Conservation (phyloP, 768 basidiomycete species). For the Trametes punicea region DNA sequence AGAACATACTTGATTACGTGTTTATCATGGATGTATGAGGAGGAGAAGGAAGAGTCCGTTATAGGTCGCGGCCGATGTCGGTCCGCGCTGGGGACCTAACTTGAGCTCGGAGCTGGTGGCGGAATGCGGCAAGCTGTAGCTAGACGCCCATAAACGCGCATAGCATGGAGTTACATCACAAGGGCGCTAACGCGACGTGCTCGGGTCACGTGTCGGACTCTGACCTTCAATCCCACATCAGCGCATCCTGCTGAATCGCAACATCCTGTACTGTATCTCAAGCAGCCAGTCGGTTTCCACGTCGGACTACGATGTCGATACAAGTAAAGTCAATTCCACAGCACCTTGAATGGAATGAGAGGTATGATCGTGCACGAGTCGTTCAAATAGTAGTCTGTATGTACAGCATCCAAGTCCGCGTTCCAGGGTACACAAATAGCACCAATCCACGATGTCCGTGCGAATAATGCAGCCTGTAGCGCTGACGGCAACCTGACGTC, state of each 20-base stretch:
- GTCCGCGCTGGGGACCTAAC: too few relatives aligned
- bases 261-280: too few relatives aligned
- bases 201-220: background rate
- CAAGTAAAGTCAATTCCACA: background rate
- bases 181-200: background rate
- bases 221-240: too few relatives aligned
- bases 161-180: too few relatives aligned
- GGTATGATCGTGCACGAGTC: background rate
- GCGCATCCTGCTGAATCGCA: too few relatives aligned
- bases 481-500: background rate
- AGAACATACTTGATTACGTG: background rate
- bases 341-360: background rate
- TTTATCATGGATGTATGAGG: background rate
- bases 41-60: background rate
- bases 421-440: background rate
- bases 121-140: background rate
- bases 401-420: constrained; percentile 6
- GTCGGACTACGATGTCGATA: too few relatives aligned
- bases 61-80: background rate
- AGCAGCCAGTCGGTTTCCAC: too few relatives aligned
- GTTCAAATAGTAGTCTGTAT: constrained; percentile 5
- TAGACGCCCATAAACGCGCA: background rate
- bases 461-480: background rate
- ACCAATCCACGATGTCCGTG: background rate
- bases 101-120: background rate